Evolutionary conservation across 805 yeast genomes (phyloP).

Genomic region (Wickerhamomyces alni): DNA sequence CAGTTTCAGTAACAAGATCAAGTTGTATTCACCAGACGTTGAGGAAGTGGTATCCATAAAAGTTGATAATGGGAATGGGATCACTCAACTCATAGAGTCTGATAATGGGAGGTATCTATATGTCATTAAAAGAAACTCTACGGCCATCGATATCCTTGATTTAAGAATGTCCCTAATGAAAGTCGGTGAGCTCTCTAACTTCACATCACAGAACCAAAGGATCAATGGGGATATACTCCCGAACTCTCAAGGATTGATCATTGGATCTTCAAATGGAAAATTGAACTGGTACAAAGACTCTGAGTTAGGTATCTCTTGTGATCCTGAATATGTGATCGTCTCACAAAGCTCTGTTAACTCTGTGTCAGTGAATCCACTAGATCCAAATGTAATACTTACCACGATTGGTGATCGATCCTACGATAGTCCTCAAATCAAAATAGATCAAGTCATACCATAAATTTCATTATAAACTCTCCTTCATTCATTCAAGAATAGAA

Average conservation of each 20-base stretch:
- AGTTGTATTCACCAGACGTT: conserved; percentile 23
- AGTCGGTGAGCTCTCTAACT: conserved; percentile 7
- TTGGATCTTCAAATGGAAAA: conserved; percentile 21
- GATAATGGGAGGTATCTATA: conserved; percentile 31
- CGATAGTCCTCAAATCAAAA: not conserved
- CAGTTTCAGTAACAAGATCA: conserved; percentile 23
- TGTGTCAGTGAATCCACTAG: conserved; percentile 12
- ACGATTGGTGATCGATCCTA: conserved; percentile 16
- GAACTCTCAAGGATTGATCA: conserved; percentile 21
- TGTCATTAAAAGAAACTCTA: conserved; percentile 25
- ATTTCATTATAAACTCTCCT: not conserved
- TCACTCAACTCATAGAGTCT: conserved; percentile 29
- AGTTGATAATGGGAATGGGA: conserved; percentile 24
- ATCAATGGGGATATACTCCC: conserved; percentile 18
- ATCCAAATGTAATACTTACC: conserved; percentile 10
- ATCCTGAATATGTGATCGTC: not conserved
- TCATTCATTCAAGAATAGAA: conserved; percentile 22
- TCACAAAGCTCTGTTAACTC: conserved; percentile 10
- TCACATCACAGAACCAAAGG: conserved; percentile 17
- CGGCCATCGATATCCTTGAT: conserved; percentile 29
- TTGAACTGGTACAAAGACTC: conserved; percentile 19
- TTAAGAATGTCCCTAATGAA: conserved; percentile 23
- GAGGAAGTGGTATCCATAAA: conserved; percentile 11
- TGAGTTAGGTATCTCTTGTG: conserved; percentile 13
- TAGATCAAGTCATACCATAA: not conserved